These are phyloP conservation scores for Paramarasmius palmivorus DNA, from an alignment of 1,284 basidiomycete species.

Conservation along the genomic window DNA sequence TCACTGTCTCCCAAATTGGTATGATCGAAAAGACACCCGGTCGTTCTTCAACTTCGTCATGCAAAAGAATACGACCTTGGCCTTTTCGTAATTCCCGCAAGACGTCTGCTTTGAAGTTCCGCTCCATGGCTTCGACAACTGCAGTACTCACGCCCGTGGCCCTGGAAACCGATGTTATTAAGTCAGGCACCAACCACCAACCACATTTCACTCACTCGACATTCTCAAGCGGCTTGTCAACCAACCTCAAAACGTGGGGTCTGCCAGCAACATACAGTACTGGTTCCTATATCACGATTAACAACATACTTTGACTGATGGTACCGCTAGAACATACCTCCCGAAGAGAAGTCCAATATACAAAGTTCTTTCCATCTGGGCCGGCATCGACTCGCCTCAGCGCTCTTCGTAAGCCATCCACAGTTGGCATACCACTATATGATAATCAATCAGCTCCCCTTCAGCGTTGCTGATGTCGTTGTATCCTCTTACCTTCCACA, in stretches of 20 bases:
- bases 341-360: slow-evolving; percentile 90
- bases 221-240: slow-evolving; percentile 89
- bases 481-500: slow-evolving; percentile 82
- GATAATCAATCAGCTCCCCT: slow-evolving; percentile 13
- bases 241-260: slow-evolving; percentile 91
- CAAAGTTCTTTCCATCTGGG: slow-evolving; percentile 68
- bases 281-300: slow-evolving; percentile 70
- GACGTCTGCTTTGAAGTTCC: slow-evolving; percentile 88
- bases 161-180: slow-evolving; percentile 37
- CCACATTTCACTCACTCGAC: slow-evolving; percentile 71
- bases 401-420: slow-evolving; percentile 87
- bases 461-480: not conserved
- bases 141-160: slow-evolving; percentile 93
- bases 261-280: slow-evolving; percentile 90
- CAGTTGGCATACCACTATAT: slow-evolving; percentile 83
- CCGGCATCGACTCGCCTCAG: slow-evolving; percentile 81
- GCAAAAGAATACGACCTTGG: slow-evolving; percentile 85
- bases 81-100: slow-evolving; percentile 75
- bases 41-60: slow-evolving; percentile 95
- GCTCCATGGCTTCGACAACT: slow-evolving; percentile 94
- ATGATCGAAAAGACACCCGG: slow-evolving; percentile 89
- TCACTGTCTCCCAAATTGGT: slow-evolving; percentile 86
- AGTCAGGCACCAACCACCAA: not conserved
- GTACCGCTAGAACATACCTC: slow-evolving; percentile 51
- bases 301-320: slow-evolving; percentile 7